A percentile compares a stretch with the other conserved stretches of the same genome.
phyloP scores from a whole-genome alignment of 179 eudicot genomes.

The Corrigiola litoralis region DNA sequence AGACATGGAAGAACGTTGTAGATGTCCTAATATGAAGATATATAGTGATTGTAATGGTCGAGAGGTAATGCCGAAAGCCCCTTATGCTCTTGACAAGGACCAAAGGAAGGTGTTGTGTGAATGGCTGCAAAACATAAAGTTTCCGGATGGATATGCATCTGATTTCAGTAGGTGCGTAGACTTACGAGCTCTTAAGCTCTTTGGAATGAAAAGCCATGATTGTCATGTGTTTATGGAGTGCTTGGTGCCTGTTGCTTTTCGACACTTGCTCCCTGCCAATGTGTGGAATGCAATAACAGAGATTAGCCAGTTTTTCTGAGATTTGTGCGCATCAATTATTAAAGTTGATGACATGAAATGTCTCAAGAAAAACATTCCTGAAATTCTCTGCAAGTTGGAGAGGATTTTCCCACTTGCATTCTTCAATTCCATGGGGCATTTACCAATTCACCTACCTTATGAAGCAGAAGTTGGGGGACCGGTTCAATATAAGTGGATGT shows the following conservation, averaged over 20 bases:
- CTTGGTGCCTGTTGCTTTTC: conserved; percentile 13
- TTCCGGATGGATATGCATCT: conserved; percentile 13
- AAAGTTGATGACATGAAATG: background rate
- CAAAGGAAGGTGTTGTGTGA: conserved; percentile 14
- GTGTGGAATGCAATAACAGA: conserved; percentile 12
- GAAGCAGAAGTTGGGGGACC: conserved; percentile 19
- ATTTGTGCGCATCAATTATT: background rate
- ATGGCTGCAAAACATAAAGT: conserved; percentile 10
- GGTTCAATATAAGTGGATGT: conserved; percentile 12
- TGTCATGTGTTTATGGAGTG: conserved; percentile 21
- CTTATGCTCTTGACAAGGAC: background rate
- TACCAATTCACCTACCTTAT: conserved; percentile 14
- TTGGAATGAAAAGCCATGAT: conserved; percentile 11
- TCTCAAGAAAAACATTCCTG: conserved; percentile 1
- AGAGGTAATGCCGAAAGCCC: background rate
- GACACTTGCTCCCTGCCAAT: background rate
- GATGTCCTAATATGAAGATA: background rate
- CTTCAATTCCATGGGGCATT: conserved; percentile 17
- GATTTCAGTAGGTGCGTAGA: conserved; percentile 17
- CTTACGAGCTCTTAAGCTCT: background rate
- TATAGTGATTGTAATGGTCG: background rate
- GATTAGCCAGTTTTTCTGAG: conserved; percentile 7
- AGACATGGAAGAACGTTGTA: background rate
- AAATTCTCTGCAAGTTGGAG: conserved; percentile 9
- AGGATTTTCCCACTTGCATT: conserved; percentile 14